Base-by-base conservation (phyloP, 495 filamentous ascomycete species). In the Podospora pseudoanserina region DNA sequence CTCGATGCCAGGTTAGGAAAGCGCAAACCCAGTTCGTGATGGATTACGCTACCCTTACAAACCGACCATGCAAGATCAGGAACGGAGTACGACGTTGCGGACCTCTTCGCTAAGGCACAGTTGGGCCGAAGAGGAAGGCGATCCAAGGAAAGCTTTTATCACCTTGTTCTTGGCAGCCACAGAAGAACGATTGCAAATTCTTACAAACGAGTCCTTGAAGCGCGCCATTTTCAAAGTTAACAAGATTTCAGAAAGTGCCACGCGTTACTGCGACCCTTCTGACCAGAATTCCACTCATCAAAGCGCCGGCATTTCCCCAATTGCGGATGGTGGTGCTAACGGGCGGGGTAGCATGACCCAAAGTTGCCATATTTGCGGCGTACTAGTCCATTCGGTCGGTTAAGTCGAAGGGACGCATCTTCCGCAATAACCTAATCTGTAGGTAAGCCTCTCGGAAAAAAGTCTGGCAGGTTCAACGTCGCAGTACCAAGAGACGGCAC, bases 281-380 rank as follows among this genome's bases (percentile, higher is more conserved):
- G n/a, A 26, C 23, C 55, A 58, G 6, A 58, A 11, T 58, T 58
- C 55, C 13, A 18, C 55, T 58, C 55, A 58, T 58, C 9, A 58
- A 5, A 20, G n/a, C 55, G 15, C 55, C 55, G 55, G 18, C 23
- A 58, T 19, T 58, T 58, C 55, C 55, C 55, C 55, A 58, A 58
- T 58, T 26, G 55, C 23, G 55, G 55, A 58, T 26, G n/a, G 55
- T 19, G 55, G n/a, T 20, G 55, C 18, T 13, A 49, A 49, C 55
- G 55, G 55, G 55, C 55, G 55, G 55, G 55, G 55, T 58, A 58
- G 55, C 23, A 58, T 19, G 55, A 58, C 55, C 55, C 55, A 58
- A 58, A 26, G n/a, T 58, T 58, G n/a, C 18, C 15, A 49, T 19
- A 2, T 19, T 26, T n/a, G 7, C 55, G n/a, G 23, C n/a, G n/a